phyloP scores from a whole-genome alignment of 305 asterid genomes.

The Fraxinus paxiana region DNA sequence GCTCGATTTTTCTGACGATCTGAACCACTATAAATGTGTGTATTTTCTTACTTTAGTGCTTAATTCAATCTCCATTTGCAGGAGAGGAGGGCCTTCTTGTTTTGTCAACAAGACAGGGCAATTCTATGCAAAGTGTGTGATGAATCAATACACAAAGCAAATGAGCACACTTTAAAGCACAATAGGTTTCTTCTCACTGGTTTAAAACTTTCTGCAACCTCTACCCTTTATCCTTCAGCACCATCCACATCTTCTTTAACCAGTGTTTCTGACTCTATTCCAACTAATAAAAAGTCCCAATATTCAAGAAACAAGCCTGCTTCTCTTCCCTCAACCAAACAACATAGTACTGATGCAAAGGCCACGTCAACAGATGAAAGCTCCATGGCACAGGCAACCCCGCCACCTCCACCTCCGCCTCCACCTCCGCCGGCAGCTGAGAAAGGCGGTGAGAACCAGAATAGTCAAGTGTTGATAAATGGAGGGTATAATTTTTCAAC shows the following conservation, averaged over 20 bases:
- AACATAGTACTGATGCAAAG: not conserved
- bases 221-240: conserved; percentile 39
- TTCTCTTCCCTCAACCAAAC: not conserved
- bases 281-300: conserved; percentile 26
- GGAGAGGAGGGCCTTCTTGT: conserved; percentile 79
- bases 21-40: not conserved
- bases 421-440: not conserved
- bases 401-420: conserved; percentile 6
- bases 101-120: conserved; percentile 89
- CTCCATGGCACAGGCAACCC: not conserved
- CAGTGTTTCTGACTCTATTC: conserved; percentile 27
- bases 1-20: not conserved
- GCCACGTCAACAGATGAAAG: not conserved
- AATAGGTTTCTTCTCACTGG: conserved; percentile 75
- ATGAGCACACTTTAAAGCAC: conserved; percentile 63
- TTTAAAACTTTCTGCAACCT: conserved; percentile 47
- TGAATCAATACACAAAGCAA: conserved; percentile 59
- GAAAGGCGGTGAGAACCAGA: not conserved
- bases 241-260: conserved; percentile 12
- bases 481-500: conserved; percentile 26
- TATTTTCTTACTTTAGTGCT: not conserved
- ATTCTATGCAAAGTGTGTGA: conserved; percentile 78
- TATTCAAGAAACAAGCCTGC: conserved; percentile 21
- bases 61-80: conserved; percentile 18
- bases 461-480: conserved; percentile 9